Conservation (phyloP, 306 rosid species). For the apple (Malus domestica) region ASM211411v1 NC_041801.1:21341001-21341500, state of each 20-base stretch:
- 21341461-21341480: neutral
- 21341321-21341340: neutral
- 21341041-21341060: slow-evolving; percentile 90
- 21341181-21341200: neutral
- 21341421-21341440: neutral
- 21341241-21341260: neutral
- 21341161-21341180: neutral
- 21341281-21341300: neutral
- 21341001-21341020: slow-evolving; percentile 92
- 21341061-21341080: slow-evolving; percentile 96
- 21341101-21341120: slow-evolving; percentile 96
- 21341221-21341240: neutral
- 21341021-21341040: slow-evolving; percentile 88
- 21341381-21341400: neutral
- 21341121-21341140: slow-evolving; percentile 15
- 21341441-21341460: neutral
- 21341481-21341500: slow-evolving; percentile 96
- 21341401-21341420: neutral
- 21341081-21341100: slow-evolving; percentile 83
- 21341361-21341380: neutral
- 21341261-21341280: neutral
- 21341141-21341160: neutral
- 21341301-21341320: neutral
- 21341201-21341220: neutral
- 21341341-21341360: neutral